Percentiles rank a stretch among this genome's conserved stretches.
phyloP scores from a whole-genome alignment of 768 basidiomycete species.

The Candolleomyces aberdarensis region DNA sequence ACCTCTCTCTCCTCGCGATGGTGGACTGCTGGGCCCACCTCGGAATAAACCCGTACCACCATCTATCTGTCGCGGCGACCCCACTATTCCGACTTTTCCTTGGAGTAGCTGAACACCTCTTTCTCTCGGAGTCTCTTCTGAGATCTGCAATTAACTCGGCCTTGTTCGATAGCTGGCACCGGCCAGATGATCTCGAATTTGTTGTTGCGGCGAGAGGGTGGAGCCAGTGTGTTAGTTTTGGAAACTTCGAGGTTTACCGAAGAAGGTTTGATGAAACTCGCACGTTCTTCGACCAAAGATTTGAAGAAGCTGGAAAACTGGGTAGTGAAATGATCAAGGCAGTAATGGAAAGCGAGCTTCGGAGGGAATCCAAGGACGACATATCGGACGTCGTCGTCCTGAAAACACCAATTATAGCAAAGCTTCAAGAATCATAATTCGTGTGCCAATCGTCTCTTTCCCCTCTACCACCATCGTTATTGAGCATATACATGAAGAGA shows the following conservation, averaged over 20 bases:
- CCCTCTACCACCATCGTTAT: no score
- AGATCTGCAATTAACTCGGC: constrained; percentile 72
- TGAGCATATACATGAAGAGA: no score
- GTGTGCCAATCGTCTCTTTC: no score
- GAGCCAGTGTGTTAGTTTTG: constrained; percentile 94
- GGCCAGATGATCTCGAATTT: constrained; percentile 92
- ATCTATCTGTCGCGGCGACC: constrained; percentile 91
- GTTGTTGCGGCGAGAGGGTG: constrained; percentile 91
- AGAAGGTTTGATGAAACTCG: constrained; percentile 77
- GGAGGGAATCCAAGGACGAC: constrained; percentile 28
- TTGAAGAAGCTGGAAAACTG: constrained; percentile 79
- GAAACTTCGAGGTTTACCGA: constrained; percentile 85
- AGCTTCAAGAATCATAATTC: no score
- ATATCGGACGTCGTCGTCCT: neutral
- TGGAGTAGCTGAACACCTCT: constrained; percentile 94
- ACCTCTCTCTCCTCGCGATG: constrained; percentile 94
- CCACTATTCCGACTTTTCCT: constrained; percentile 97
- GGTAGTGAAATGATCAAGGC: constrained; percentile 90
- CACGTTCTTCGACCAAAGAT: constrained; percentile 80
- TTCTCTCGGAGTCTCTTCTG: constrained; percentile 64
- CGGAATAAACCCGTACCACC: constrained; percentile 82
- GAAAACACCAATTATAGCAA: no score
- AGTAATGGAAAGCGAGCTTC: constrained; percentile 61
- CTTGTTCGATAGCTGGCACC: constrained; percentile 70
- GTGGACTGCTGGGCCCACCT: constrained; percentile 96